These are phyloP conservation scores for Lachancea fermentati DNA, from an alignment of 805 yeast genomes.

Conservation along the genomic window DNA sequence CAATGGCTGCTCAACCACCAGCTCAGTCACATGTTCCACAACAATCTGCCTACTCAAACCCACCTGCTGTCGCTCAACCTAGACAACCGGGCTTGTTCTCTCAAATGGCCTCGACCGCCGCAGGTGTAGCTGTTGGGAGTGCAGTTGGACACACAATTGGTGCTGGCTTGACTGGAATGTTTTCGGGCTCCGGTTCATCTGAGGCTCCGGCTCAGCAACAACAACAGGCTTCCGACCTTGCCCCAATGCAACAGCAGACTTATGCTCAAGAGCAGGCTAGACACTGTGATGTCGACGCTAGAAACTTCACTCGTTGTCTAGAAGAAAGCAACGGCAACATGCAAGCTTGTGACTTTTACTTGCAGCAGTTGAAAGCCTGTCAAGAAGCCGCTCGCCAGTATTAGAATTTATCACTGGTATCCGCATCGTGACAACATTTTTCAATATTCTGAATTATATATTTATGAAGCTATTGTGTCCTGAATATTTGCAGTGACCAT, in stretches of 20 bases:
- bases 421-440: too few species aligned
- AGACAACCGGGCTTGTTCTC: conserved; percentile 82
- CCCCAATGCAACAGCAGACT: conserved; percentile 30
- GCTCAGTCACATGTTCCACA: conserved; percentile 27
- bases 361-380: conserved; percentile 96
- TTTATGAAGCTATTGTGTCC: too few species aligned
- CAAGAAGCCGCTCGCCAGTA: conserved; percentile 88
- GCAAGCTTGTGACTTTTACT: conserved; percentile 94
- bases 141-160: conserved; percentile 96
- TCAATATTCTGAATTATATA: too few species aligned
- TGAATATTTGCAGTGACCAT: too few species aligned
- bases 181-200: conserved; percentile 69
- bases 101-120: conserved; percentile 98
- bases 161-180: conserved; percentile 86
- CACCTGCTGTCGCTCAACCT: conserved; percentile 43
- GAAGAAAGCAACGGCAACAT: conserved; percentile 92
- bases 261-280: conserved; percentile 40
- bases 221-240: conserved; percentile 35
- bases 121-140: conserved; percentile 99
- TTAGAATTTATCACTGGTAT: too few species aligned
- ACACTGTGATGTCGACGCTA: conserved; percentile 88
- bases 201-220: conserved; percentile 42
- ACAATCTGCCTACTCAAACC: conserved; percentile 42
- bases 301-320: conserved; percentile 90
- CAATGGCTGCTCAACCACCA: conserved; percentile 61